Conservation (phyloP, 495 filamentous ascomycete genomes). For the Penicillium desertorum region DNA sequence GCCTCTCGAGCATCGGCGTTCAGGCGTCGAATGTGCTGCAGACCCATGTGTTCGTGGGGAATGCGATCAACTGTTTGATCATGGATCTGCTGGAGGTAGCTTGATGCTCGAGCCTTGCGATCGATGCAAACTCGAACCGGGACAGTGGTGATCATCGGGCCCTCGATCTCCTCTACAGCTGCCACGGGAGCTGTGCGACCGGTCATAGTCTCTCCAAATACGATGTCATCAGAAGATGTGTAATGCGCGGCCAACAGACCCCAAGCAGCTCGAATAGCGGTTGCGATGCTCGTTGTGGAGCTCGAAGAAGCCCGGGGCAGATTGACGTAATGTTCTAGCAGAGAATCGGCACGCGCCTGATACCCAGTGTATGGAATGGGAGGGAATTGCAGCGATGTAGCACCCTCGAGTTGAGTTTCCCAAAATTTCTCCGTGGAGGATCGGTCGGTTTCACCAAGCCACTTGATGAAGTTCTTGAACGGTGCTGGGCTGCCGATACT, state of each 20-base stretch:
- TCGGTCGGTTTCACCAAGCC: background rate
- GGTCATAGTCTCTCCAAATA: conserved; percentile 36
- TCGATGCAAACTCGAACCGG: conserved; percentile 48
- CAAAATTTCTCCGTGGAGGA: background rate
- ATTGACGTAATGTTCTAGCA: conserved; percentile 4
- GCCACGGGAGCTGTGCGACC: conserved; percentile 38
- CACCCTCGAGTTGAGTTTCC: background rate
- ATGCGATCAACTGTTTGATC: conserved; percentile 34
- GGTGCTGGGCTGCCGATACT: background rate
- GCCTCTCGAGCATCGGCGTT: conserved; percentile 50
- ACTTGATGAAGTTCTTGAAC: conserved; percentile 13
- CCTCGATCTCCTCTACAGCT: conserved; percentile 34
- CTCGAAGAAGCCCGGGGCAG: background rate
- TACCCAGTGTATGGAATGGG: conserved; percentile 2
- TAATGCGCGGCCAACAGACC: conserved; percentile 32
- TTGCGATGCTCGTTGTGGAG: conserved; percentile 27
- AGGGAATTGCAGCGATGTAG: conserved; percentile 2
- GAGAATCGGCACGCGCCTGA: conserved; percentile 4
- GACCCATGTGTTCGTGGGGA: conserved; percentile 42
- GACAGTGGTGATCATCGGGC: conserved; percentile 46
- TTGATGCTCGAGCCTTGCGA: conserved; percentile 20
- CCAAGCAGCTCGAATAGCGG: conserved; percentile 38
- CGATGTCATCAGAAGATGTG: conserved; percentile 31
- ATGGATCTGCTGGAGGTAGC: conserved; percentile 43
- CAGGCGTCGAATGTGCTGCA: conserved; percentile 53